Base-by-base conservation (phyloP, 257 asterid species). In the Lavandula angustifolia region DNA sequence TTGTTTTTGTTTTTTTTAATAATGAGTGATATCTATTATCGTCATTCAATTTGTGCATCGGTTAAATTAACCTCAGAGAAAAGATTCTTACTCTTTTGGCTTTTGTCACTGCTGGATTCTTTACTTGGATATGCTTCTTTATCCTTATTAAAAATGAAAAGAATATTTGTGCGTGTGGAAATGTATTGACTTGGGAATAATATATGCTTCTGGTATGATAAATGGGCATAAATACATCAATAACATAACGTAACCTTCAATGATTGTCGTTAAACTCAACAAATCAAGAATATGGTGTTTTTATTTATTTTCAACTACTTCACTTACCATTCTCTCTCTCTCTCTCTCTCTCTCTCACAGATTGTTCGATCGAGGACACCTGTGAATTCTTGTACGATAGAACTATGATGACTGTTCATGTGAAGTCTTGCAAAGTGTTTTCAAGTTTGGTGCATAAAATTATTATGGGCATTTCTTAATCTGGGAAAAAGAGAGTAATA, bases 101-200 rank as follows among this genome's bases (percentile, higher is more conserved):
- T 46, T 75, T 69, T 73, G 38, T 62, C 53, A 40, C 41, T 61
- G 42, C 60, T 69, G 66, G 76, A 79, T 79, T 64, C 81, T 68
- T 75, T 68, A 65, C 73, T 73, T 62, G 73, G 74, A 78, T 68
- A 60, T 69, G 73, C 62, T 49, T 72, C 78, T 50, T 48, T 76
- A 51, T 76, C 68, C 59, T 48, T 54, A 54, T 38, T 14, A 29
- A 54, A 10, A 18, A 14, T 17, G 7, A 47, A 40, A 32, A 41
- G 4, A 56, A 16, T 63, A 7, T 54, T n/a, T 33, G 13, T 57
- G 59, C 32, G 12, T 8, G 10, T 46, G 49, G 8, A 3, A 0
- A 9, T 54, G 53, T 38, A 27, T 51, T 44, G 9, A 18, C 56
- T 9, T 27, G 44, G 29, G 62, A 55, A 55, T 5, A 12, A 13